phyloP scores from a whole-genome alignment of 495 filamentous ascomycete species.

The Neurospora sp. region DNA sequence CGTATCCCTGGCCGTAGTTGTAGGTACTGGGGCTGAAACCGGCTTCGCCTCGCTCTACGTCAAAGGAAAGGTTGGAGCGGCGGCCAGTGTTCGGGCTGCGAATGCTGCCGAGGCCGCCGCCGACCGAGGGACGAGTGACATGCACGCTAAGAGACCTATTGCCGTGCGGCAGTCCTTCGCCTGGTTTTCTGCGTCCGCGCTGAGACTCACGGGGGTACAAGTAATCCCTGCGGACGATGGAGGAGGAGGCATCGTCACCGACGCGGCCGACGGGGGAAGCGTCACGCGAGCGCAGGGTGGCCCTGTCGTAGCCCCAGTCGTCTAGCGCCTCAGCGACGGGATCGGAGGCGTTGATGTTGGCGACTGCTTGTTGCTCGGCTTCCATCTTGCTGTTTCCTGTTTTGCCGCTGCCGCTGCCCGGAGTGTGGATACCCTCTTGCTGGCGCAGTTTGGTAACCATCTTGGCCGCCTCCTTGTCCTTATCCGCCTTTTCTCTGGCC shows the following conservation, averaged over 20 bases:
- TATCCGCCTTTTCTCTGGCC: slow-evolving; percentile 47
- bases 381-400: slow-evolving; percentile 9
- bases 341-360: slow-evolving; percentile 27
- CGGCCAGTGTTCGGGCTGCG: background rate
- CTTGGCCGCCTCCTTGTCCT: slow-evolving; percentile 52
- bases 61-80: slow-evolving; percentile 11
- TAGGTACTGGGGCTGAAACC: slow-evolving; percentile 3
- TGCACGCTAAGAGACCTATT: slow-evolving; percentile 22
- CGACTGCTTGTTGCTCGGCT: slow-evolving; percentile 26
- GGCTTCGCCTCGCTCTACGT: slow-evolving; percentile 19
- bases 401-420: background rate
- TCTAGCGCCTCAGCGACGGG: slow-evolving; percentile 26
- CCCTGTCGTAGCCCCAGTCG: slow-evolving; percentile 31
- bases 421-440: background rate
- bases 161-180: slow-evolving; percentile 25
- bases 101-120: slow-evolving; percentile 4
- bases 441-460: slow-evolving; percentile 34
- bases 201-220: slow-evolving; percentile 27
- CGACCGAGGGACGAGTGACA: slow-evolving; percentile 17
- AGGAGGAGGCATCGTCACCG: slow-evolving; percentile 12
- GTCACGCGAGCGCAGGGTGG: slow-evolving; percentile 21
- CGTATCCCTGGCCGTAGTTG: background rate
- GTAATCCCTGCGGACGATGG: slow-evolving; percentile 11
- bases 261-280: slow-evolving; percentile 21
- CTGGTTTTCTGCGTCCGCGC: slow-evolving; percentile 35